Evolutionary conservation across 2,329 filamentous ascomycete species (phyloP).

Genomic region (Cercospora berteroae): DNA sequence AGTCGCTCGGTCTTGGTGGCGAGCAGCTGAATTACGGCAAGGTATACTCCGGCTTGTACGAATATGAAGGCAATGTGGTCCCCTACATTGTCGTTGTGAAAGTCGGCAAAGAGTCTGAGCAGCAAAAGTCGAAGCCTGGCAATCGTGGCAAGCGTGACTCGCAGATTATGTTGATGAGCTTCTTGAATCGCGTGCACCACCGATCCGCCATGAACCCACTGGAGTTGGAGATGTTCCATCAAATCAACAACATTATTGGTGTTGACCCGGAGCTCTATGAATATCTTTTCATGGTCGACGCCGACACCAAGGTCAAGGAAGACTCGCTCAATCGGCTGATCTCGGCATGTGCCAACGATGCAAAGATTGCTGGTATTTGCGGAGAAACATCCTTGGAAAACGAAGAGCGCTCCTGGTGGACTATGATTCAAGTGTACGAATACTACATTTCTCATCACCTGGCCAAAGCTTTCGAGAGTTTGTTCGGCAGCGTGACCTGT

Average conservation of each 20-base stretch:
- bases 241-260: conserved; percentile 98
- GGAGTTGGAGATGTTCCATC: conserved; percentile 97
- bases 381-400: conserved; percentile 96
- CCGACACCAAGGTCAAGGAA: conserved; percentile 89
- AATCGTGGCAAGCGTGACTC: conserved; percentile 99
- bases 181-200: conserved; percentile 96
- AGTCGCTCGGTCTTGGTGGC: conserved; percentile 81
- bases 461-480: conserved; percentile 93
- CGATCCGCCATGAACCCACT: conserved; percentile 91
- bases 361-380: conserved; percentile 95
- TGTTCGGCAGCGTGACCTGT: conserved; percentile 98
- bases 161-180: conserved; percentile 92
- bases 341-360: conserved; percentile 86
- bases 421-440: conserved; percentile 99
- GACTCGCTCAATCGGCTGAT: conserved; percentile 92
- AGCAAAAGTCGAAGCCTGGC: conserved; percentile 84
- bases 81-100: conserved; percentile 96
- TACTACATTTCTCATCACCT: conserved; percentile 99
- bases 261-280: conserved; percentile 97
- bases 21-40: conserved; percentile 98
- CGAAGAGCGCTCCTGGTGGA: conserved; percentile 94
- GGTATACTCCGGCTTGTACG: conserved; percentile 96
- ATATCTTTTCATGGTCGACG: conserved; percentile 95
- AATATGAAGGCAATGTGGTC: conserved; percentile 95
- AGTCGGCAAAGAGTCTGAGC: conserved; percentile 94